Evolutionary conservation across 2,329 filamentous ascomycete species (phyloP).

Genomic region (Cladosporium sp.): DNA sequence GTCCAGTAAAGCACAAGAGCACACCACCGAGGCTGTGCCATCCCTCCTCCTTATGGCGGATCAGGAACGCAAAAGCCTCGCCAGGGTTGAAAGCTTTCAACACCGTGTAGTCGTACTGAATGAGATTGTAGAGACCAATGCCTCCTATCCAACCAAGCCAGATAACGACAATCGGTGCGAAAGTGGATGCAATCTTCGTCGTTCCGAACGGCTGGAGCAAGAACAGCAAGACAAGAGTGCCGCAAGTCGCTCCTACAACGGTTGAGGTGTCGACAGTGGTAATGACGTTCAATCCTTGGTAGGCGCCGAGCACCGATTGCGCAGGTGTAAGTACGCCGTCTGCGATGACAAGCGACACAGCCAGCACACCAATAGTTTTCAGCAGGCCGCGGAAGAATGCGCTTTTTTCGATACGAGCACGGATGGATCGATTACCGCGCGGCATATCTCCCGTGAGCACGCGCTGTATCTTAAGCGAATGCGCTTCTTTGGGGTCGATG

Average conservation of each 20-base stretch:
- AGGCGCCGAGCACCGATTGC: conserved; percentile 65
- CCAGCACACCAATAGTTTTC: conserved; percentile 60
- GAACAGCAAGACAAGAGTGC: conserved; percentile 62
- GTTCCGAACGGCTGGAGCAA: conserved; percentile 62
- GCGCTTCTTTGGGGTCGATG: conserved; percentile 53
- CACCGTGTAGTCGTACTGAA: conserved; percentile 44
- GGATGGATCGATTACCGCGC: conserved; percentile 48
- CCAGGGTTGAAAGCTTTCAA: conserved; percentile 52
- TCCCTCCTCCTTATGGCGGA: conserved; percentile 55
- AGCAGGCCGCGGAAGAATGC: conserved; percentile 49
- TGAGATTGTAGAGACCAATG: conserved; percentile 59
- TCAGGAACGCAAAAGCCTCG: conserved; percentile 58
- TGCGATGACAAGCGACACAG: conserved; percentile 64
- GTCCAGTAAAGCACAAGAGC: conserved; percentile 69
- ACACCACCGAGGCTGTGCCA: conserved; percentile 65
- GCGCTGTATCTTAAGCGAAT: conserved; percentile 57
- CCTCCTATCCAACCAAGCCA: conserved; percentile 62
- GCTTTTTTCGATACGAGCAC: conserved; percentile 57
- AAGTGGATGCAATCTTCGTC: conserved; percentile 54
- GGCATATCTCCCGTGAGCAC: conserved; percentile 55
- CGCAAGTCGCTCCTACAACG: conserved; percentile 61
- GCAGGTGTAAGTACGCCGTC: conserved; percentile 66
- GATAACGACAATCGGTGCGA: conserved; percentile 63
- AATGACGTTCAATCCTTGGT: conserved; percentile 57
- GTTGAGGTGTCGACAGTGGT: conserved; percentile 52